Evolutionary conservation across 176 grass and related monocot species (phyloP), one percentile per base, ranked within the genome.

Genomic region (Triticum turgidum): DNA sequence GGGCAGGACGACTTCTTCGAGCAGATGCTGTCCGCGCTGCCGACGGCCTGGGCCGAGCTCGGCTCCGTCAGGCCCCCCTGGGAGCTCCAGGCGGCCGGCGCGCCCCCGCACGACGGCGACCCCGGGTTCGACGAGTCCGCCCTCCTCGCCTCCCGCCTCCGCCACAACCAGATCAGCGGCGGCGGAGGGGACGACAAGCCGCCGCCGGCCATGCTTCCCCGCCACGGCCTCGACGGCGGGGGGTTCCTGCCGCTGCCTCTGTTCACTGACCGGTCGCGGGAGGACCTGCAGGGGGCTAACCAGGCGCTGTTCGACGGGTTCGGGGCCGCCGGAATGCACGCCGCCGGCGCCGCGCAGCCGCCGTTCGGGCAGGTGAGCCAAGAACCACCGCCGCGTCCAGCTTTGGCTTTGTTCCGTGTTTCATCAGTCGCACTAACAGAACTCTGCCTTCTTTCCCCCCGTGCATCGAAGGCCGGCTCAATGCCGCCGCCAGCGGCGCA

Each of bases 1-100:
- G 67, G 82, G 37, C 90, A 92, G 54, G 94, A 96, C 41, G 97
- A 99, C 84, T 99, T 99, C 92, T 90, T 99, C 18, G 90, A 99
- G 87, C 94, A 99, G 89, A 94, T 99, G 94, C 82, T 99, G 58
- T 94, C 90, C 73, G 80, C 84, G 69, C 85, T 96, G 21, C 97
- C 92, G 66, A 75, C 85, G 15, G 73, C 88, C 27, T 99, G 97
- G 97, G 59, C 89, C 15, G 94, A 99, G 64, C 86, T 94, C 75
- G 87, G 76, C 80, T 83, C 82, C 85, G 86, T 84, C 63, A 94
- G 96, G 90, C 89, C 86, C 5, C 81, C 90, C 2, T 90, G 94
- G 97, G 97, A 98, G 71, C 85, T 84, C 79, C 54, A 70, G n/a
- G 76, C 41, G 8, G 18, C 42, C 17, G 79, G 61, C 14, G 78